Base-by-base conservation (phyloP, 139 green algal genomes). In the Microglena sp. region DNA sequence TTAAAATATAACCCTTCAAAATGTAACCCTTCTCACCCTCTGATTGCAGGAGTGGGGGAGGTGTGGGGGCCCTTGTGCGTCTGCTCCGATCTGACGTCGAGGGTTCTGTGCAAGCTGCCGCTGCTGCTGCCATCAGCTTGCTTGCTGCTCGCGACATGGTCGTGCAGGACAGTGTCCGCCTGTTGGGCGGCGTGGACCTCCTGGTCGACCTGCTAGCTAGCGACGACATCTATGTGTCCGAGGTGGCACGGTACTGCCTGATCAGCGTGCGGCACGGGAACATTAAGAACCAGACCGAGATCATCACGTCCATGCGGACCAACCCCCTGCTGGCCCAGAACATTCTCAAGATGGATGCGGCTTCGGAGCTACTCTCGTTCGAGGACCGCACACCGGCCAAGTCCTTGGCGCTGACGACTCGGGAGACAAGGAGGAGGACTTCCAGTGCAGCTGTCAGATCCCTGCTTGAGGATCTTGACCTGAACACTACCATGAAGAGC, bases 151-250 rank as follows among this genome's bases (percentile, higher is more conserved):
- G 69, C 0, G 74, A 81, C 56, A 54, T 68, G 1, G 74, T 81
- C 22, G 45, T 81, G n/a, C 74, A 81, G 35, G 74, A 81, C 66
- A 77, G 61, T 56, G 74, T 74, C 34, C 74, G 74, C 22, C 74
- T 77, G 61, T 65, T 81, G 36, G 74, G 74, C 36, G 74, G 69
- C 58, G 35, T 76, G 26, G 74, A 74, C 45, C 46, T 64, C 34
- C 46, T 81, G 26, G 69, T 77, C n/a, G 74, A 74, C 5, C 55
- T 81, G 61, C 55, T 81, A 55, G 74, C 71, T 2, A 45, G 55
- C 0, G 55, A 15, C 2, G 74, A 81, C 46, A 34, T 69, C 7
- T 77, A 81, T 50, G 63, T 71, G 28, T 31, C 64, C 3, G 69
- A 81, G 69, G 64, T 65, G 5, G 33, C 58, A 21, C 33, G 58